A percentile compares a stretch with the other conserved stretches of the same genome.
Evolutionary conservation across 129 eudicot genomes (phyloP).

Genomic region (Flaveria bidentis): DNA sequence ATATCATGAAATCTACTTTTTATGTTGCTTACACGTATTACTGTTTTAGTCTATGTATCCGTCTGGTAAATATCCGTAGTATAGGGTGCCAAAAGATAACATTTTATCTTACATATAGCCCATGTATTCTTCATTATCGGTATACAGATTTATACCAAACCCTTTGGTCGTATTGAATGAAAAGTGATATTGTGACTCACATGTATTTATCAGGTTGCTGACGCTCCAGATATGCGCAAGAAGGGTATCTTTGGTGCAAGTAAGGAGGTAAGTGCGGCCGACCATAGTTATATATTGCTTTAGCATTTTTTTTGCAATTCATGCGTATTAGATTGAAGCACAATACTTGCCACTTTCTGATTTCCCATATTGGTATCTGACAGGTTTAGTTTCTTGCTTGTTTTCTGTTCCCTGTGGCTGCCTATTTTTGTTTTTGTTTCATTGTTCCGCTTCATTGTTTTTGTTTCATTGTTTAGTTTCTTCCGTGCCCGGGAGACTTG

Average conservation of each 20-base stretch:
- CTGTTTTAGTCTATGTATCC: not conserved
- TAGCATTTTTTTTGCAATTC: not conserved
- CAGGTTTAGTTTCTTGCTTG: not conserved
- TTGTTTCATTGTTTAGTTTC: not conserved
- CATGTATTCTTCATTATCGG: not conserved
- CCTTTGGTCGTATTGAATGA: not conserved
- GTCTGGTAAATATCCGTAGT: not conserved
- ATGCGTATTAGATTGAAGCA: not conserved
- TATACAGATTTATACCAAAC: not conserved
- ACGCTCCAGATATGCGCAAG: conserved; percentile 83
- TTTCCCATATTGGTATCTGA: not conserved
- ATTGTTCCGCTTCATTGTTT: not conserved
- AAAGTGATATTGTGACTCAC: not conserved
- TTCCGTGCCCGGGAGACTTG: too few species aligned
- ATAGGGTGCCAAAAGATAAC: not conserved
- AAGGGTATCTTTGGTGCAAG: conserved; percentile 89
- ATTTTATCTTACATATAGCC: not conserved
- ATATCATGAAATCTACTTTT: not conserved
- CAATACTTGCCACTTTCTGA: not conserved
- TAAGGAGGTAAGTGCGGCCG: conserved; percentile 67
- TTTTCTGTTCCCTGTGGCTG: not conserved
- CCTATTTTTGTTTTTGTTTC: not conserved
- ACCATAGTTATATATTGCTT: not conserved
- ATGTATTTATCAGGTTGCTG: conserved; percentile 66
- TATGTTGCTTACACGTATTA: not conserved